Base-by-base conservation (phyloP, 176 grass and related monocot genomes). In the Rhynchospora breviuscula region DNA sequence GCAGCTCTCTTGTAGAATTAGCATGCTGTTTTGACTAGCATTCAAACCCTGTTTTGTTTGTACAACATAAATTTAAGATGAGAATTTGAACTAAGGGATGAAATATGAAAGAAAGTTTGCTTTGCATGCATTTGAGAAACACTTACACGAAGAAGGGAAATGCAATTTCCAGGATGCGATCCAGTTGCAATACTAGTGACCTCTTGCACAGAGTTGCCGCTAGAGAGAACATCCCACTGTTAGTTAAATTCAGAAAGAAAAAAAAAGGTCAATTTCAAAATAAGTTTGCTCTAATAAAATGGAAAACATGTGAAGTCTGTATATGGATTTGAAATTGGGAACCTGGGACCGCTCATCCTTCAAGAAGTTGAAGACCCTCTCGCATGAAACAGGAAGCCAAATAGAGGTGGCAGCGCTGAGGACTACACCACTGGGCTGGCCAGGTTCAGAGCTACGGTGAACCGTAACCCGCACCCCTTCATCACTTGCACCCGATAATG, bases 1-100 rank as follows among this genome's bases (percentile, higher is more conserved):
- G 89, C 87, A 92, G 91, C 91, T 93, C 93, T 99, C 97, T 86
- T 99, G 97, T 4, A 99, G 87, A 83, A 96, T 93, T 79, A 99
- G 89, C 89, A 90, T 96, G 88, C 22, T 89, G 79, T 90, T 93
- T 83, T 93, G 91, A 83, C 81, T 91, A 17, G 89, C 13, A 58
- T 89, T 89, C 44, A 92, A 54, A 2, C 88, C 88, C 96, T 99
- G 62, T 59, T 40, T n/a, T 56, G 25, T 61, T 29, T 48, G 58
- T 47, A 11, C 58, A 26, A 31, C 14, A 66, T 1, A 35, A 31
- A 35, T 62, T 59, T 19, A 15, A 62, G 33, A 53, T 19, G 10
- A 45, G 21, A 18, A 17, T 73, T 64, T 52, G n/a, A 18, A 78
- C 15, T 7, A 54, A 66, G 26, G 26, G 51, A 62, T 21, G 11